Conservation (phyloP, 805 yeast species). For the Starmerella khaoyaiensis region DNA sequence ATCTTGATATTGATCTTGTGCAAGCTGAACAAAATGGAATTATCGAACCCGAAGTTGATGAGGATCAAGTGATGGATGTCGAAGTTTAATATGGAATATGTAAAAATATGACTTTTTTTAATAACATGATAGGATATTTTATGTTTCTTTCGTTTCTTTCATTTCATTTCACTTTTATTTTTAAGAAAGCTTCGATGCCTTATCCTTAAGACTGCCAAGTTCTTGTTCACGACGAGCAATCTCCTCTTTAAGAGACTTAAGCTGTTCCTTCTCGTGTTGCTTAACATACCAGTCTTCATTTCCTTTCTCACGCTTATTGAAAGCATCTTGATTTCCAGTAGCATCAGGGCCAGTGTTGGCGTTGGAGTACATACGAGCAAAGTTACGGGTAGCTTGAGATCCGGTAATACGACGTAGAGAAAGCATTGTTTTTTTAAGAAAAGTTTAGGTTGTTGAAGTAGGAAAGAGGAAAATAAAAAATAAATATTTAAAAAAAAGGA, state of each 20-base stretch:
- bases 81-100: slow-evolving; percentile 6
- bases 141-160: too few relatives aligned
- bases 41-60: background rate
- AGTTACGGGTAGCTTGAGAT: slow-evolving; percentile 8
- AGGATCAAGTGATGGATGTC: slow-evolving; percentile 9
- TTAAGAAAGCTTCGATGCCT: slow-evolving; percentile 19
- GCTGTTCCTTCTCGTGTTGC: slow-evolving; percentile 73
- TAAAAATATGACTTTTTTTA: background rate
- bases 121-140: too few relatives aligned
- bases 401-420: slow-evolving; percentile 12
- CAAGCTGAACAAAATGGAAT: too few relatives aligned
- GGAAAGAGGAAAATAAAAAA: slow-evolving; percentile 8
- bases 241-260: slow-evolving; percentile 43
- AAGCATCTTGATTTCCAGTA: slow-evolving; percentile 39
- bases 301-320: slow-evolving; percentile 84
- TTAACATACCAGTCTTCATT: slow-evolving; percentile 79
- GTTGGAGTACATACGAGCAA: slow-evolving; percentile 16
- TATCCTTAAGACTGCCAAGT: slow-evolving; percentile 22
- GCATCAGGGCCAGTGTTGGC: slow-evolving; percentile 9
- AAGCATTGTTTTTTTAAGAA: slow-evolving; percentile 6
- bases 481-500: too few relatives aligned
- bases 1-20: background rate
- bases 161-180: too few relatives aligned
- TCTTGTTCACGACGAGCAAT: slow-evolving; percentile 24
- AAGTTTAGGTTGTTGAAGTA: slow-evolving; percentile 2